Evolutionary conservation across 805 yeast species (phyloP).

Genomic region (Yamadazyma olivae): DNA sequence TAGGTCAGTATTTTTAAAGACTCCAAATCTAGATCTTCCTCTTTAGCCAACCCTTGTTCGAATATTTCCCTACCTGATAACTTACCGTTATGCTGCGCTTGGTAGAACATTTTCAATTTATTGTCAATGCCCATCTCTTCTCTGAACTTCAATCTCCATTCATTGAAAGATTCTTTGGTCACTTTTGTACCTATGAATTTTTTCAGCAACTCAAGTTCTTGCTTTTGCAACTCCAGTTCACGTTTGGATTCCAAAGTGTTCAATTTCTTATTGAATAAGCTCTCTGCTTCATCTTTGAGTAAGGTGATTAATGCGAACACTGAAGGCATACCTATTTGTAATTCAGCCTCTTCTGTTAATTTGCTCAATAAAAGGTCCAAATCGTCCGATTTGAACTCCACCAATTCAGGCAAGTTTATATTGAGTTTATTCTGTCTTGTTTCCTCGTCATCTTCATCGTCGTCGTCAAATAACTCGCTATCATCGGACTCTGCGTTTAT

Average conservation of each 20-base stretch:
- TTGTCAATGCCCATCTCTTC: slow-evolving; percentile 69
- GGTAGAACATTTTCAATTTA: slow-evolving; percentile 49
- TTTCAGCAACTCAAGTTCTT: slow-evolving; percentile 81
- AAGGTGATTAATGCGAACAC: slow-evolving; percentile 75
- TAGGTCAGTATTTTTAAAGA: no score
- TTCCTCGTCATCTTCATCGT: slow-evolving; percentile 40
- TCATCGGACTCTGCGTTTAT: slow-evolving; percentile 33
- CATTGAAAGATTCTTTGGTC: slow-evolving; percentile 66
- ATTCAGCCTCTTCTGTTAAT: slow-evolving; percentile 60
- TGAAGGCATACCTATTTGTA: slow-evolving; percentile 88
- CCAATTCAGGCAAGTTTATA: slow-evolving; percentile 53
- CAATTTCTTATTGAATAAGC: slow-evolving; percentile 50
- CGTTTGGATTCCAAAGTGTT: slow-evolving; percentile 27
- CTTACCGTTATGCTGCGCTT: slow-evolving; percentile 66
- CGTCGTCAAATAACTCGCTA: slow-evolving; percentile 24
- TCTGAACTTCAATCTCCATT: slow-evolving; percentile 74
- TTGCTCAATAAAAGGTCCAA: slow-evolving; percentile 34
- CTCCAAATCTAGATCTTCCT: slow-evolving; percentile 31
- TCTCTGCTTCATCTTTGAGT: slow-evolving; percentile 80
- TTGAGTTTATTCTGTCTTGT: slow-evolving; percentile 40
- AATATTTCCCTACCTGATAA: slow-evolving; percentile 87
- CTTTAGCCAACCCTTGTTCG: slow-evolving; percentile 81
- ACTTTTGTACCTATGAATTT: slow-evolving; percentile 91
- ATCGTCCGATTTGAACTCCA: slow-evolving; percentile 54
- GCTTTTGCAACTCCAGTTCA: slow-evolving; percentile 55